Base-by-base conservation (phyloP, 2,329 filamentous ascomycete species). In the Colletotrichum tropicicola region DNA sequence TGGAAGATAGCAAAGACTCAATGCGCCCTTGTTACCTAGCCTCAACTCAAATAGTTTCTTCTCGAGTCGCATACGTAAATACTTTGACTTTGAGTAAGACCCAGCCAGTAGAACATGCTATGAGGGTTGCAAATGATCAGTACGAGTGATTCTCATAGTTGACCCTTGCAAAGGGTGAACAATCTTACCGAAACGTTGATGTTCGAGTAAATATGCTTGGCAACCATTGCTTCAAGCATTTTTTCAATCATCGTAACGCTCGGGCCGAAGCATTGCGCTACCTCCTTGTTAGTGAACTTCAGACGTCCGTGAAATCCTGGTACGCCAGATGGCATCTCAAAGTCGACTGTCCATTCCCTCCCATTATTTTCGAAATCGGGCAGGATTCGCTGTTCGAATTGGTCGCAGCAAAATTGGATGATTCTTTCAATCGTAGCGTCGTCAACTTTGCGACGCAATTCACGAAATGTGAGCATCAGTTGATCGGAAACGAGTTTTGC, bases 331-430 rank as follows among this genome's bases (percentile, higher is more conserved):
- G 53, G 41, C 7, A 57, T 57, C 41, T 57, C 53, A 6, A 48
- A 57, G 19, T 47, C 53, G 13, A 37, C 53, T 5, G 27, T 37
- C 41, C 41, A 47, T 3, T 57, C 53, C 2, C n/a, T 19, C 10
- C 53, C 53, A 8, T 57, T 39, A 28, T 35, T 57, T 19, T 48
- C 53, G 13, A 57, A 57, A 13, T n/a, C 19, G 21, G 53, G 41
- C n/a, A 57, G 19, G 8, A 57, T 57, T 5, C 7, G 15, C 2
- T 17, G 19, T 12, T 25, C 15, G 28, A 57, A 57, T 6, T 47
- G 53, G 4, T 35, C 53, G 27, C 53, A 57, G 41, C 41, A 47
- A 5, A 43, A 57, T 28, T n/a, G 15, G 2, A 57, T 35, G 13
- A 57, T 57, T 3, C 39, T 43, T 4, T 57, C n/a, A 3, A 47